phyloP scores from a whole-genome alignment of 257 asterid genomes.

The Nicotiana obtusifolia region DNA sequence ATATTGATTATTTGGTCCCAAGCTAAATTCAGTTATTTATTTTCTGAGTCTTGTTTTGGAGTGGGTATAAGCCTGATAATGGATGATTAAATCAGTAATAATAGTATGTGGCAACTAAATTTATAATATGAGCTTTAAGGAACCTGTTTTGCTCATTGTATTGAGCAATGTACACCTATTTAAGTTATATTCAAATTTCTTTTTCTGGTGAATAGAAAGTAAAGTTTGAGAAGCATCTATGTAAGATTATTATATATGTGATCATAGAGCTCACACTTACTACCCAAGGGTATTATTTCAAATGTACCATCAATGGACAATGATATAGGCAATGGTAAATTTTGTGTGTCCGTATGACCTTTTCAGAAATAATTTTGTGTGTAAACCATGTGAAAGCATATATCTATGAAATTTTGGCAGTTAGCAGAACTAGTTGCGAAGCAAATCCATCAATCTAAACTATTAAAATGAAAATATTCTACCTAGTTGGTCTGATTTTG shows the following conservation, averaged over 20 bases:
- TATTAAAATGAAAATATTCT: background rate
- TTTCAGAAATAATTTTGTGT: background rate
- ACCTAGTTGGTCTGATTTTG: background rate
- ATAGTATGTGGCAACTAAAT: background rate
- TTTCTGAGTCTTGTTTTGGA: background rate
- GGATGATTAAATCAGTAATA: background rate
- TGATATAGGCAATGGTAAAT: background rate
- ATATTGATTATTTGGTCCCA: conserved; percentile 16
- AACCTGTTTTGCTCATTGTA: background rate
- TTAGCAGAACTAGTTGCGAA: background rate
- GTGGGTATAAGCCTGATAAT: background rate
- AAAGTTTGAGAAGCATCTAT: background rate
- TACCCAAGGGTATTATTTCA: background rate
- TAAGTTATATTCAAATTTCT: background rate
- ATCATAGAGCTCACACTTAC: background rate
- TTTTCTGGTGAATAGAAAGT: background rate
- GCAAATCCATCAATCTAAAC: background rate
- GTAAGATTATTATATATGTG: background rate
- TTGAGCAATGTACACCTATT: background rate
- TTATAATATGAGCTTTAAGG: background rate
- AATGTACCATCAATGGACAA: background rate
- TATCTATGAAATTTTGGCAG: background rate
- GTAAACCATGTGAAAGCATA: background rate
- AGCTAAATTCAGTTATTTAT: conserved; percentile 3
- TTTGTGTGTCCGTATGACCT: background rate